Evolutionary conservation across 768 basidiomycete species (phyloP).

Genomic region (Serendipita sp.): DNA sequence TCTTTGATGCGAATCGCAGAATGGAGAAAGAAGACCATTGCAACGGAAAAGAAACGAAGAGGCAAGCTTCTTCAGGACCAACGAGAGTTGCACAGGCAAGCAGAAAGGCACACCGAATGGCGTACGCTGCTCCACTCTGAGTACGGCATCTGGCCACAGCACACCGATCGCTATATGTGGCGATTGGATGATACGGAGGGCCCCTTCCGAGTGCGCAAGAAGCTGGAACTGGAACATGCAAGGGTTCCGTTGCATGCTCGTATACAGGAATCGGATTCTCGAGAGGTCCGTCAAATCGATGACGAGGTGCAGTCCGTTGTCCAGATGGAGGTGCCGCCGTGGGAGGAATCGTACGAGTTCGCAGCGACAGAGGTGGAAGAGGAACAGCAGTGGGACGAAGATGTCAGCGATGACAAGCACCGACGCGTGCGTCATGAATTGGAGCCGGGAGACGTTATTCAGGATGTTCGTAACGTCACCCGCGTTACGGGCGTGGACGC

Average conservation of each 20-base stretch:
- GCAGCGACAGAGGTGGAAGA: slow-evolving; percentile 48
- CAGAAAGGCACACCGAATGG: slow-evolving; percentile 28
- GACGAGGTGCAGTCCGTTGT: slow-evolving; percentile 32
- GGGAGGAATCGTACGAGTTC: slow-evolving; percentile 59
- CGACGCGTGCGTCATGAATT: slow-evolving; percentile 73
- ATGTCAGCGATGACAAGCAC: slow-evolving; percentile 77
- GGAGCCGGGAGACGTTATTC: slow-evolving; percentile 79
- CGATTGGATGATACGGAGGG: slow-evolving; percentile 85
- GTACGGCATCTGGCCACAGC: slow-evolving; percentile 66
- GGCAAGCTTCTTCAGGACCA: slow-evolving; percentile 58
- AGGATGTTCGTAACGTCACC: slow-evolving; percentile 73
- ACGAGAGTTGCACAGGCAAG: slow-evolving; percentile 64
- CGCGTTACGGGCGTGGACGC: slow-evolving; percentile 84
- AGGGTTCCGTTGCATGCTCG: slow-evolving; percentile 27
- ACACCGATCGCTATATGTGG: slow-evolving; percentile 41
- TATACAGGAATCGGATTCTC: slow-evolving; percentile 29
- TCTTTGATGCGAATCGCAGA: slow-evolving; percentile 47
- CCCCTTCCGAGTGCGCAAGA: slow-evolving; percentile 74
- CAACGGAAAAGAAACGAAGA: slow-evolving; percentile 54
- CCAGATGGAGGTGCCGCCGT: slow-evolving; percentile 51
- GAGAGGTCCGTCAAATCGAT: slow-evolving; percentile 38
- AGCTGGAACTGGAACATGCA: slow-evolving; percentile 50
- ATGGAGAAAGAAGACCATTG: slow-evolving; percentile 55
- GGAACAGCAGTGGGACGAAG: slow-evolving; percentile 40
- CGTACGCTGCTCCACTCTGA: slow-evolving; percentile 49